Evolutionary conservation across 2,329 filamentous ascomycete genomes (phyloP), one percentile per base, ranked within the genome.

Genomic region (Pleomassaria siparia): DNA sequence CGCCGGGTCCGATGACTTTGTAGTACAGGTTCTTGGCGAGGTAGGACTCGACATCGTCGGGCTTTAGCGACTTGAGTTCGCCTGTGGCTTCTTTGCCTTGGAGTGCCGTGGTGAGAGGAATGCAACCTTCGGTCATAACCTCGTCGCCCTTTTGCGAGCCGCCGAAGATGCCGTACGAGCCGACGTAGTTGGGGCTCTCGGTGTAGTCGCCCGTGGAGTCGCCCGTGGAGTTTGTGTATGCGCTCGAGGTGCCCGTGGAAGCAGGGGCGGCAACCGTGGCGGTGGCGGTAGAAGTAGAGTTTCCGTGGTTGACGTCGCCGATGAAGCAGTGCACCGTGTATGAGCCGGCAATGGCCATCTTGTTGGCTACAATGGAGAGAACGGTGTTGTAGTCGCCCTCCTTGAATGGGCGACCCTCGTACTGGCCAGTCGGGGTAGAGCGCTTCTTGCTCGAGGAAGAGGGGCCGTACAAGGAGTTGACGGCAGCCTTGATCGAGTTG

Each of bases 401-500:
- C 54, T 63, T 55, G 51, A 67, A 48, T 10, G 57, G 56, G 44
- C 62, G 66, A 32, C 67, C 66, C 18, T 63, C 57, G 56, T 66
- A 69, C 48, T 62, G 60, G 25, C 56, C 58, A 29, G 50, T 58
- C 13, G 47, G 30, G 13, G 37, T 36, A 8, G 46, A 47, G 46
- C 64, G 61, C 58, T 60, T 66, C 26, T 46, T 47, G 33, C 11
- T 39, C 55, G 25, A 48, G 18, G 54, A 47, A 46, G 54, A 76
- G 40, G 63, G 62, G n/a, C 81, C 82, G 44, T 71, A 71, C 25
- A 67, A 60, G 42, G 43, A 51, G 48, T 58, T 63, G 25, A 71
- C 57, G 35, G 64, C 60, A 22, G 47, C 47, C 18, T 55, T 51
- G 20, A 69, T 62, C 29, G 62, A 53, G 2, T 51, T 35, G 45